Evolutionary conservation across 257 asterid genomes (phyloP).

Genomic region (Euphrasia confusa): DNA sequence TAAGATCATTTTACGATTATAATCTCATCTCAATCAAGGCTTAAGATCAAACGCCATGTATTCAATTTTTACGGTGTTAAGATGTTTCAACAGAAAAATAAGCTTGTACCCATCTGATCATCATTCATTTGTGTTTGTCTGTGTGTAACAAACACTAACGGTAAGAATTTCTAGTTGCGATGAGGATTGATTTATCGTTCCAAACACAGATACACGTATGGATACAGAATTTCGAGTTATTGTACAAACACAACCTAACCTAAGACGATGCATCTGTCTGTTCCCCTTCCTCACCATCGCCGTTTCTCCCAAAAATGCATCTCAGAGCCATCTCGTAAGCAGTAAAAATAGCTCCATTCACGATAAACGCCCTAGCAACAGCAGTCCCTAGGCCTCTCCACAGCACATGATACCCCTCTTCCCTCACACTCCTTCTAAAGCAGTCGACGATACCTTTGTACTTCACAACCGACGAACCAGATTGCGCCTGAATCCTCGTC

Average conservation of each 20-base stretch:
- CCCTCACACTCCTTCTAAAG: conserved; percentile 49
- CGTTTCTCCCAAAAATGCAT: conserved; percentile 29
- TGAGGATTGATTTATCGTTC: too few relatives aligned
- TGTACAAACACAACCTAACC: background rate
- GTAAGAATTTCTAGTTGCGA: too few relatives aligned
- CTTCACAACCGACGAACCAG: conserved; percentile 25
- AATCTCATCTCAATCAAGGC: too few relatives aligned
- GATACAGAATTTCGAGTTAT: too few relatives aligned
- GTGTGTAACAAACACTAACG: too few relatives aligned
- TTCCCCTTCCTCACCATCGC: background rate
- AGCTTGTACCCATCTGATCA: too few relatives aligned
- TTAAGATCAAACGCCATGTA: too few relatives aligned
- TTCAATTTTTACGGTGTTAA: conserved; percentile 29
- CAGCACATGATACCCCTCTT: conserved; percentile 61
- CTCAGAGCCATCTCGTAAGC: conserved; percentile 71
- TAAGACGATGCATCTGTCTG: background rate
- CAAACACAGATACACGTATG: too few relatives aligned
- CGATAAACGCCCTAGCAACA: conserved; percentile 72
- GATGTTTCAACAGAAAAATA: conserved; percentile 8
- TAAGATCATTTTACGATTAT: conserved; percentile 19
- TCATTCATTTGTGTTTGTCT: too few relatives aligned
- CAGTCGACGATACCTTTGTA: conserved; percentile 68
- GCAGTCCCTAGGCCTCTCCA: conserved; percentile 90
- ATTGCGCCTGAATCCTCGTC: conserved; percentile 68
- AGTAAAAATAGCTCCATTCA: conserved; percentile 68